Evolutionary conservation across 345 rosid species (phyloP).

Genomic region (Theobroma cacao): DNA sequence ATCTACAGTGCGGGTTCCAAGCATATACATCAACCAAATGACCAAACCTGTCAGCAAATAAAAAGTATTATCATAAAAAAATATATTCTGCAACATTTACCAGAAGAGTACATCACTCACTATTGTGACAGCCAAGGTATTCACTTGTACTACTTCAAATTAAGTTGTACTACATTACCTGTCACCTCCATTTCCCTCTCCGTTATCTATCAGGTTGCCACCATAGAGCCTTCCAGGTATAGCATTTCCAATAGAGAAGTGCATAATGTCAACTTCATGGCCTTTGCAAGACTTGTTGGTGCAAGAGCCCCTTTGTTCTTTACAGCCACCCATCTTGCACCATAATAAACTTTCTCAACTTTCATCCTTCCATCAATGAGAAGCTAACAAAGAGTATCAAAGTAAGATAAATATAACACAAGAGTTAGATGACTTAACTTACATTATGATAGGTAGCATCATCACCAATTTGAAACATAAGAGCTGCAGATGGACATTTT

Average conservation of each 20-base stretch:
- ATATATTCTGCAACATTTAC: background rate
- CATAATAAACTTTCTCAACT: conserved; percentile 11
- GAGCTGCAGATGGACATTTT: conserved; percentile 85
- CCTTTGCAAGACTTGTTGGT: conserved; percentile 89
- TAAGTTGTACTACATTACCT: conserved; percentile 46
- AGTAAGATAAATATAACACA: background rate
- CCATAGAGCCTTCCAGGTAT: conserved; percentile 98
- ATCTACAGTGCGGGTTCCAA: conserved; percentile 96
- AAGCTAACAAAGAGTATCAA: background rate
- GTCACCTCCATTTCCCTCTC: conserved; percentile 90
- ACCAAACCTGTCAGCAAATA: conserved; percentile 57
- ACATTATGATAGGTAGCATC: conserved; percentile 86
- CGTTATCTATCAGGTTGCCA: conserved; percentile 70
- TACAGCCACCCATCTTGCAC: conserved; percentile 92
- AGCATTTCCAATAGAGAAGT: conserved; percentile 94
- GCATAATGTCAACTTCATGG: conserved; percentile 99
- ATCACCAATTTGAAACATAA: conserved; percentile 91
- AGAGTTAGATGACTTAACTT: conserved; percentile 23
- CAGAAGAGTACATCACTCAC: background rate
- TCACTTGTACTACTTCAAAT: conserved; percentile 25
- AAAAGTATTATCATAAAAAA: background rate
- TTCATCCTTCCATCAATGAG: conserved; percentile 3
- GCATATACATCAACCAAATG: conserved; percentile 81
- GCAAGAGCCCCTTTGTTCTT: conserved; percentile 61
- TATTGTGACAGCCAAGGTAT: conserved; percentile 4